phyloP scores from a whole-genome alignment of 2,329 filamentous ascomycete species.

The Claviceps monticola region DNA sequence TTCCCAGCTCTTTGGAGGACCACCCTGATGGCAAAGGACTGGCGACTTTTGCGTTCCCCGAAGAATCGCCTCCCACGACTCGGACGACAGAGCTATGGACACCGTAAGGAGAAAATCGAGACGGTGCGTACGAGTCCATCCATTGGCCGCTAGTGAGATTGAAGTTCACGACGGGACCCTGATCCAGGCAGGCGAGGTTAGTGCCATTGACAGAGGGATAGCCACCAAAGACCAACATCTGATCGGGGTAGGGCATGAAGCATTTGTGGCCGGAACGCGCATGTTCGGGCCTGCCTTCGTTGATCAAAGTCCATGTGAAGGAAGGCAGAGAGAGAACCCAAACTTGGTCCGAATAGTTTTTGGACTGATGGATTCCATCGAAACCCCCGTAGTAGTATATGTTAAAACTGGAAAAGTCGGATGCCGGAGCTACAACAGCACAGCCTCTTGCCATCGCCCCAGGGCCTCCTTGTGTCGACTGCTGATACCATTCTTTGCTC shows the following conservation, averaged over 20 bases:
- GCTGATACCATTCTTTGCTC: slow-evolving; percentile 51
- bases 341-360: slow-evolving; percentile 48
- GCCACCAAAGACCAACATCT: slow-evolving; percentile 69
- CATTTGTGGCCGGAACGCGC: slow-evolving; percentile 63
- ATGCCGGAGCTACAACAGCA: slow-evolving; percentile 57
- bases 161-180: slow-evolving; percentile 49
- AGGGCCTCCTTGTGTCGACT: slow-evolving; percentile 47
- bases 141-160: slow-evolving; percentile 58
- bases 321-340: slow-evolving; percentile 71
- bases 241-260: slow-evolving; percentile 60
- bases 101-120: slow-evolving; percentile 48
- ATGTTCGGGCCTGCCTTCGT: slow-evolving; percentile 31
- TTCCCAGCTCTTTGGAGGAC: slow-evolving; percentile 31
- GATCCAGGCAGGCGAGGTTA: slow-evolving; percentile 30
- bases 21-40: slow-evolving; percentile 46
- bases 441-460: slow-evolving; percentile 53
- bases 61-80: slow-evolving; percentile 52
- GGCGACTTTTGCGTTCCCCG: slow-evolving; percentile 57
- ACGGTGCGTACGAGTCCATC: slow-evolving; percentile 56
- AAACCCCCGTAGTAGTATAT: slow-evolving; percentile 79
- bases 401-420: slow-evolving; percentile 62
- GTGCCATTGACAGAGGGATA: slow-evolving; percentile 26
- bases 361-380: slow-evolving; percentile 29
- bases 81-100: slow-evolving; percentile 51
- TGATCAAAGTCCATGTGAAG: slow-evolving; percentile 59